Base-by-base conservation (phyloP, 208 protist species). In the Tritrichomonas musculus region DNA sequence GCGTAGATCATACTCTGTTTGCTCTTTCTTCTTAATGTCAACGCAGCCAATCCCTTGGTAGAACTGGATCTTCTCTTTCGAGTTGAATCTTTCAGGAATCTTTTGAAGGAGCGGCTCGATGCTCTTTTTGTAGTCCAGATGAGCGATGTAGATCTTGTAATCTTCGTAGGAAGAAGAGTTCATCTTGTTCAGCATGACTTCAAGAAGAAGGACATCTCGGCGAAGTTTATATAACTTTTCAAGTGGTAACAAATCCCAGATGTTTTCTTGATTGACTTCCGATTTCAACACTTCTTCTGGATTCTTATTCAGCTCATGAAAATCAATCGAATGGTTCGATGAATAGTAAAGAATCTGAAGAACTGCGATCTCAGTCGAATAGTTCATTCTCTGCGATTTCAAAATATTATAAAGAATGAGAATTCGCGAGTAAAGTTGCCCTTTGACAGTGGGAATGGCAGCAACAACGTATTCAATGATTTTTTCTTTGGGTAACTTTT, bases 101-200 rank as follows among this genome's bases (percentile, higher is more conserved):
- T 88, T 30, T 55, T 53, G 0, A 30, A 88, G 8, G 8, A 88
- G 25, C 0, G 41, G 3, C 17, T 88, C 47, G 11, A 53, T 33
- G 20, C 47, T 57, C 5, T n/a, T 88, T 36, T 88, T 88, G 4
- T 44, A 39, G 25, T 30, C 41, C 13, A 88, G 39, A 20, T 20
- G 5, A 22, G 77, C 9, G 2, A 88, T 88, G 1, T 44, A 60
- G 33, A 3, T 8, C 0, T 8, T n/a, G 36, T 88, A 88, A 57
- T 88, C 77, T 17, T 88, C 47, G n/a, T 44, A 88, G 39, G 33
- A 33, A 30, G 41, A 27, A 39, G 77, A 88, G 11, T 22, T 88
- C 47, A 88, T 88, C 17, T 88, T 88, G 1, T 88, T 53, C 8
- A 88, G 53, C 77, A 88, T 88, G 5, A 88, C 25, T 57, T 88